Conservation (phyloP, 352 stramenopile genomes). For the Globisporangium irregulare region DNA sequence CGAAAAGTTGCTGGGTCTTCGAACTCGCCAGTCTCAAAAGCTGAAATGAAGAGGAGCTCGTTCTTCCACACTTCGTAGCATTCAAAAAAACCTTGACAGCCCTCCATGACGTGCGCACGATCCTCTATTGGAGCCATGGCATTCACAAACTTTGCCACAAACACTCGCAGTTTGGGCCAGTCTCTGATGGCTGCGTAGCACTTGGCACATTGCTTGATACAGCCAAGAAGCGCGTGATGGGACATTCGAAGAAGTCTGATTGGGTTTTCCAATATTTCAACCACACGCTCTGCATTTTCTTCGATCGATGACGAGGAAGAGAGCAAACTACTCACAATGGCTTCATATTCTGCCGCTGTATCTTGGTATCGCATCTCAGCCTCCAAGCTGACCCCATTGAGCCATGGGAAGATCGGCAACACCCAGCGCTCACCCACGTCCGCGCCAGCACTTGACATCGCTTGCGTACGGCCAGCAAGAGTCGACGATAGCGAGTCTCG, state of each 20-base stretch:
- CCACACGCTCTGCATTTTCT: constrained; percentile 18
- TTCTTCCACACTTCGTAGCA: constrained; percentile 34
- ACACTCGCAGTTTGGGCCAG: constrained; percentile 38
- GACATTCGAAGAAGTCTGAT: constrained; percentile 39
- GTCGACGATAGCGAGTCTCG: constrained; percentile 29
- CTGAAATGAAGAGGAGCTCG: constrained; percentile 30
- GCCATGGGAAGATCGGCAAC: constrained; percentile 38
- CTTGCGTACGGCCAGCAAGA: constrained; percentile 22
- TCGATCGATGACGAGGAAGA: not conserved
- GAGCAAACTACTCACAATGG: constrained; percentile 21
- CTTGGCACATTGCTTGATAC: constrained; percentile 45
- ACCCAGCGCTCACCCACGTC: constrained; percentile 17
- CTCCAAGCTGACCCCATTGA: constrained; percentile 37
- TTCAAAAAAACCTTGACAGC: constrained; percentile 29
- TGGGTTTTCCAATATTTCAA: constrained; percentile 23
- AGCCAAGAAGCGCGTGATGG: constrained; percentile 29
- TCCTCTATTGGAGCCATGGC: constrained; percentile 24
- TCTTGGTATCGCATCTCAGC: constrained; percentile 70
- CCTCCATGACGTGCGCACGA: constrained; percentile 20
- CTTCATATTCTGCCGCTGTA: constrained; percentile 42
- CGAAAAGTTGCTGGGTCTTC: not conserved
- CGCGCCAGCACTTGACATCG: constrained; percentile 12
- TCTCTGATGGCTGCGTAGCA: constrained; percentile 41
- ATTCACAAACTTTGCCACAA: constrained; percentile 29
- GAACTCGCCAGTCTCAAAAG: constrained; percentile 20